Evolutionary conservation across 495 filamentous ascomycete species (phyloP), one percentile per base, ranked within the genome.

Genomic region (Rhypophila decipiens): DNA sequence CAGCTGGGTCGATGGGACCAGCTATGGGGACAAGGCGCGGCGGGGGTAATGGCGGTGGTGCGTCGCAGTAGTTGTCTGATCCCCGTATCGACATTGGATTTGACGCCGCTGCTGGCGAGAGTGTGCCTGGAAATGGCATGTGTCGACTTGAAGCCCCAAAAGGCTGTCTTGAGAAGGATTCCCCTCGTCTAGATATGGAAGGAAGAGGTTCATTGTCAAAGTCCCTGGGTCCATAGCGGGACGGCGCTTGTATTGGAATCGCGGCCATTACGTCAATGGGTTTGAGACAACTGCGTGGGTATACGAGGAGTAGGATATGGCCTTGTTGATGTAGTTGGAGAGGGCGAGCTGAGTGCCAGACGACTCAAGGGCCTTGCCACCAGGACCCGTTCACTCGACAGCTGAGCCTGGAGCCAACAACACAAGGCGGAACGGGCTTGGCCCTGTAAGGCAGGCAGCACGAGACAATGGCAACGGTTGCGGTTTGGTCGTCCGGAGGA

Each of bases 11-110:
- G 52, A 60, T 55, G 5, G 67, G 67, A 24, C 65, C 60, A 12
- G 47, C 49, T 29, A 67, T 62, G 23, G 71, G 73, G 17, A 68
- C 53, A 15, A 64, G 59, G 21, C 64, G 59, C 1, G 69, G 70
- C 3, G 76, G 76, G 10, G 75, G 75, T 43, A 77, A 57, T 10
- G 75, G 72, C 27, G 76, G 75, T 8, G 76, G 76, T 9, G 59
- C 67, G 17, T 46, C 36, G 27, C 27, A 31, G 18, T n/a, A 22
- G 2, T 42, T 9, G 22, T 57, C 42, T 29, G 33, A 19, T 41
- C 56, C 57, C 45, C 57, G 66, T 19, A 69, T 69, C 21, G 59
- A 48, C 64, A 69, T 67, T n/a, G 64, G 63, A 24, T 45, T 50
- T 11, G 63, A 64, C 20, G 61, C 52, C 24, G 55, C 49, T 31